Conservation (phyloP, 306 rosid genomes). For the Malus sylvestris region DNA sequence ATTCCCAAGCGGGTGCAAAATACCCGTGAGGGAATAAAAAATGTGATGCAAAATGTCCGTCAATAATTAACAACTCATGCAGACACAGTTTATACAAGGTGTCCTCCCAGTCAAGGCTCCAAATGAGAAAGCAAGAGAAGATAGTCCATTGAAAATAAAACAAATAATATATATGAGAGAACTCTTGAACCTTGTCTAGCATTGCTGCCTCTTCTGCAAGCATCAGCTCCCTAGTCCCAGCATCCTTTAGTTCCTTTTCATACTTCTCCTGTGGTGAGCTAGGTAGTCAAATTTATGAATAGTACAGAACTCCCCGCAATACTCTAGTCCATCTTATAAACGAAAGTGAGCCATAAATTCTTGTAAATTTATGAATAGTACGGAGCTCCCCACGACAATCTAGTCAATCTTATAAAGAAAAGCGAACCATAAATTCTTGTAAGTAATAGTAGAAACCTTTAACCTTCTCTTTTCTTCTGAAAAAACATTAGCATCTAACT, state of each 20-base stretch:
- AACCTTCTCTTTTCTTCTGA: conserved; percentile 64
- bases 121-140: not conserved
- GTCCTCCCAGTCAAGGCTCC: not conserved
- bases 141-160: not conserved
- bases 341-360: conserved; percentile 4
- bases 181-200: conserved; percentile 62
- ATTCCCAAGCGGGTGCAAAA: no score
- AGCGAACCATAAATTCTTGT: conserved; percentile 4
- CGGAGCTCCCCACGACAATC: conserved; percentile 13
- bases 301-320: conserved; percentile 17
- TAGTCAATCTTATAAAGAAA: conserved; percentile 5
- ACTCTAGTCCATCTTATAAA: conserved; percentile 4
- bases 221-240: conserved; percentile 81
- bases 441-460: conserved; percentile 44
- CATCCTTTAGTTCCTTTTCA: conserved; percentile 83
- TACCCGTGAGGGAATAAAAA: no score
- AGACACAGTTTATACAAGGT: not conserved
- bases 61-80: not conserved
- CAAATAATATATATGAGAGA: not conserved
- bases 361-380: not conserved
- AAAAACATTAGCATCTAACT: conserved; percentile 59
- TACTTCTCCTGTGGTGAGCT: conserved; percentile 50
- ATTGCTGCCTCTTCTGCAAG: conserved; percentile 90
- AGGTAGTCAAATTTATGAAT: conserved; percentile 5
- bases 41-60: not conserved